Evolutionary conservation across 805 yeast species (phyloP).

Genomic region (Suhomyces canberraensis): DNA sequence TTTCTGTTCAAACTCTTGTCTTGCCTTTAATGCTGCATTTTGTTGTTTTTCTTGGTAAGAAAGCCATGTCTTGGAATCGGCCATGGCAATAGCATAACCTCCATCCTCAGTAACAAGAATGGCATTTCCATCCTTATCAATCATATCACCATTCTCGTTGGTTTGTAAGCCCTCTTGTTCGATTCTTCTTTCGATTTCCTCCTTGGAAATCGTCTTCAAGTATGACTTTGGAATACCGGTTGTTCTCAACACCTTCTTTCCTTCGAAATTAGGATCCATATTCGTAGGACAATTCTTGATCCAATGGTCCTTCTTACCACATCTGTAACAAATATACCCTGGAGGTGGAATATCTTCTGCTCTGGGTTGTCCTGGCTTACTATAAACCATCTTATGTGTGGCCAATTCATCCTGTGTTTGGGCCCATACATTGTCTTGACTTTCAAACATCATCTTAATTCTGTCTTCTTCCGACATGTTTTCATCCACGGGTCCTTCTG

Average conservation of each 20-base stretch:
- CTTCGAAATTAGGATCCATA: conserved; percentile 90
- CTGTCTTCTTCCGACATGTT: conserved; percentile 77
- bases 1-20: conserved; percentile 49
- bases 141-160: conserved; percentile 42
- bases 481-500: conserved; percentile 30
- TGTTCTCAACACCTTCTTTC: conserved; percentile 83
- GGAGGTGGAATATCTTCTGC: conserved; percentile 86
- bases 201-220: conserved; percentile 80
- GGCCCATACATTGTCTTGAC: conserved; percentile 92
- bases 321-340: conserved; percentile 92
- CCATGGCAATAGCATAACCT: conserved; percentile 91
- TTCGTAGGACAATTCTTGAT: conserved; percentile 94
- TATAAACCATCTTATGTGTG: conserved; percentile 72
- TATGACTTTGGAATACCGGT: conserved; percentile 97
- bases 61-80: conserved; percentile 90
- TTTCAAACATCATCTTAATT: conserved; percentile 86
- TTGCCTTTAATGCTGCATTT: conserved; percentile 44
- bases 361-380: conserved; percentile 37
- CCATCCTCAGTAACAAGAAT: conserved; percentile 93
- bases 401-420: conserved; percentile 91
- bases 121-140: conserved; percentile 48
- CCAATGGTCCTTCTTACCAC: conserved; percentile 94
- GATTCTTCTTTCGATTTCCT: conserved; percentile 55
- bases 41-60: conserved; percentile 70
- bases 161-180: conserved; percentile 30